A percentile compares a stretch with the other conserved stretches of the same genome.
phyloP scores from a whole-genome alignment of 495 filamentous ascomycete genomes.

The Annulohypoxylon maeteangense region DNA sequence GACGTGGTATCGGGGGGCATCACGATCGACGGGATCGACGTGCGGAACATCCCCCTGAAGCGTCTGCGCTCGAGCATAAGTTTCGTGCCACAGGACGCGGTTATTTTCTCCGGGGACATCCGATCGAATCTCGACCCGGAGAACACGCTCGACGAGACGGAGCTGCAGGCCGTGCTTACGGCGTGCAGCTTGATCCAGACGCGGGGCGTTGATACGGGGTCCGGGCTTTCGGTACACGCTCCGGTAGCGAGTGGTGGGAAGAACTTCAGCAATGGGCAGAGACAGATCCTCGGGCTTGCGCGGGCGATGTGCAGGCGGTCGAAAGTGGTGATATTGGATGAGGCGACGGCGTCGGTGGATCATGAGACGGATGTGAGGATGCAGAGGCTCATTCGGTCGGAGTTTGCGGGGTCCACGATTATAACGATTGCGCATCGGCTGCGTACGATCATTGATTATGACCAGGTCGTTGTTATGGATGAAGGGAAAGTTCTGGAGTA shows the following conservation, averaged over 20 bases:
- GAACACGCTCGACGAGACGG: constrained; percentile 62
- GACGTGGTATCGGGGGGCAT: constrained; percentile 49
- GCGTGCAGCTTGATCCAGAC: constrained; percentile 44
- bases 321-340: constrained; percentile 48
- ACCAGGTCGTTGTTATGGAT: constrained; percentile 47
- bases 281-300: constrained; percentile 28
- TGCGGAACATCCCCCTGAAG: constrained; percentile 49
- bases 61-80: constrained; percentile 54
- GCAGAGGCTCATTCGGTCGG: constrained; percentile 65
- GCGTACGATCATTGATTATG: constrained; percentile 62
- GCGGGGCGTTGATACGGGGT: not conserved
- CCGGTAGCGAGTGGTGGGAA: constrained; percentile 19
- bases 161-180: constrained; percentile 65
- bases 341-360: constrained; percentile 59
- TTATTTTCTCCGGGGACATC: constrained; percentile 56
- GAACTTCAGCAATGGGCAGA: constrained; percentile 32
- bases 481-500: constrained; percentile 47
- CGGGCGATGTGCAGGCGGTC: constrained; percentile 47
- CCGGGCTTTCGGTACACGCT: constrained; percentile 8
- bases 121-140: constrained; percentile 56
- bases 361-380: constrained; percentile 66
- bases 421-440: constrained; percentile 68
- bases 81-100: constrained; percentile 58
- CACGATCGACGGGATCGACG: constrained; percentile 54
- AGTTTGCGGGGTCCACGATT: constrained; percentile 65